These are phyloP conservation scores for Lactifluus rugatus DNA, from an alignment of 768 basidiomycete species.

Conservation along the genomic window DNA sequence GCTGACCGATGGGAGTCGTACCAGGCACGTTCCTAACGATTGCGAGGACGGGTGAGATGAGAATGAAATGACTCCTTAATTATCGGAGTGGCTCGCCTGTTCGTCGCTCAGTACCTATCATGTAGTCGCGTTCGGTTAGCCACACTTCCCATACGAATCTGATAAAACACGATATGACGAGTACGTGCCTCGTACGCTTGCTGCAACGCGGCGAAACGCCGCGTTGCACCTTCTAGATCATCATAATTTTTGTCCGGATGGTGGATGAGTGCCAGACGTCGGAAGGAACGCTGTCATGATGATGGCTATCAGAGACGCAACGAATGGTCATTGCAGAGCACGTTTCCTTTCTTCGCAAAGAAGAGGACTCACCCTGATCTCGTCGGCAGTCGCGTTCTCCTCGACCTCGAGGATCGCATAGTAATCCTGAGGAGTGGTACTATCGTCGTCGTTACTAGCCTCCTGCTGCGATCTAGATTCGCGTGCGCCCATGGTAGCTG, in stretches of 20 bases:
- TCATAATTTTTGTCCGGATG: constrained; percentile 85
- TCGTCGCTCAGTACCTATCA: constrained; percentile 83
- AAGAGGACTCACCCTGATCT: constrained; percentile 62
- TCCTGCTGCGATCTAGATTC: constrained; percentile 49
- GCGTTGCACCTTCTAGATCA: constrained; percentile 77
- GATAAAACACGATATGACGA: background rate
- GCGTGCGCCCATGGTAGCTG: constrained; percentile 50
- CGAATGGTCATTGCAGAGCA: background rate
- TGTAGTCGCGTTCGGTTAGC: background rate
- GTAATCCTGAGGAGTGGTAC: constrained; percentile 45
- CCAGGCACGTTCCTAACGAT: constrained; percentile 83
- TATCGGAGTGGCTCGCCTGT: constrained; percentile 48
- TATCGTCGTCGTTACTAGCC: constrained; percentile 21
- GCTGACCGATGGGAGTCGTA: constrained; percentile 90
- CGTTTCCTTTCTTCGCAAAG: background rate
- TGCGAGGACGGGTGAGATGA: background rate
- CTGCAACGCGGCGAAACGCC: constrained; percentile 79
- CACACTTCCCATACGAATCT: background rate
- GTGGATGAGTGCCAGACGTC: constrained; percentile 73
- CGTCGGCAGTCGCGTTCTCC: constrained; percentile 74
- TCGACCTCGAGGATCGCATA: constrained; percentile 74
- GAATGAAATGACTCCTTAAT: background rate
- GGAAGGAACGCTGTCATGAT: constrained; percentile 58
- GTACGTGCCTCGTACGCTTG: constrained; percentile 85
- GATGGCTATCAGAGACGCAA: constrained; percentile 8